phyloP scores from a whole-genome alignment of 371 early-diverging fungal species.

The Neoconidiobolus thromboides region DNA sequence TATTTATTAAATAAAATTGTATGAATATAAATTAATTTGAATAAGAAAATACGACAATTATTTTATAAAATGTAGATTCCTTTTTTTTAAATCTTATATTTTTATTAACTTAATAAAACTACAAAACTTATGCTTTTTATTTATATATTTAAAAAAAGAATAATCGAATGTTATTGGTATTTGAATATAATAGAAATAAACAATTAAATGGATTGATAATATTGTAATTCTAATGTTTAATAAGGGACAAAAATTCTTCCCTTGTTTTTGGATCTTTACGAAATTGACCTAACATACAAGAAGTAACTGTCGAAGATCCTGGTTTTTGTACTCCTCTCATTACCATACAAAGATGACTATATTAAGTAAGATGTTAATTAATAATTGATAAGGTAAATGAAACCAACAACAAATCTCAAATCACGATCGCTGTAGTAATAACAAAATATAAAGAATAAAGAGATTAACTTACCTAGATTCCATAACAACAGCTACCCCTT shows the following conservation, averaged over 20 bases:
- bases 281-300: constrained; percentile 90
- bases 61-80: too few relatives aligned
- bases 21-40: too few relatives aligned
- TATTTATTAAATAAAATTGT: constrained; percentile 17
- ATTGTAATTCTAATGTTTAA: constrained; percentile 11
- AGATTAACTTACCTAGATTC: constrained; percentile 54
- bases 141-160: too few relatives aligned
- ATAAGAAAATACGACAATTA: too few relatives aligned
- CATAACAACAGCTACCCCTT: constrained; percentile 96
- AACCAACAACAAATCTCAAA: neutral
- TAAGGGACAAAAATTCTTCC: constrained; percentile 82
- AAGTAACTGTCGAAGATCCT: constrained; percentile 79
- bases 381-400: neutral
- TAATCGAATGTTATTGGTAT: too few relatives aligned
- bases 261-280: constrained; percentile 78
- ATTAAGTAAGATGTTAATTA: neutral
- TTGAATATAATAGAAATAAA: too few relatives aligned
- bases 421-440: constrained; percentile 15
- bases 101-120: too few relatives aligned
- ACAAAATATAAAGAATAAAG: neutral
- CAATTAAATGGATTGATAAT: too few relatives aligned
- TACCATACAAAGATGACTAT: constrained; percentile 79
- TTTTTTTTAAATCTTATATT: too few relatives aligned
- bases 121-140: too few relatives aligned
- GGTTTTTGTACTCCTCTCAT: constrained; percentile 93